Conservation (phyloP, 306 rosid genomes). For the Clitoria ternatea region DNA sequence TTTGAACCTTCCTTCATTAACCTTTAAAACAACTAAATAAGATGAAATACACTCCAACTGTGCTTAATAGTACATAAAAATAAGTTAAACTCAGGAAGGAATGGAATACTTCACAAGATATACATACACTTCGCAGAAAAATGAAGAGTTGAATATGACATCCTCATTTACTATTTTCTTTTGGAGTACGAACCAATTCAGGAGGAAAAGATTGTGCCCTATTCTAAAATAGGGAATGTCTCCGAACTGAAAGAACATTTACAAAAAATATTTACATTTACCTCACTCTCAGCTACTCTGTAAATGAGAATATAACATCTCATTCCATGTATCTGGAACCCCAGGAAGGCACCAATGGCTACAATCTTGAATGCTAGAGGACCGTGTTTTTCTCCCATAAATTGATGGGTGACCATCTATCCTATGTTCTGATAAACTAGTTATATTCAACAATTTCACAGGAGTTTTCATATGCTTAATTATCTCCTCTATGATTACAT, state of each 20-base stretch:
- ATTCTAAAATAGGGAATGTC: too few species aligned
- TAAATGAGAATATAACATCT: slow-evolving; percentile 60
- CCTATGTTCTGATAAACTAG: slow-evolving; percentile 66
- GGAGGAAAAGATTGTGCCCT: too few species aligned
- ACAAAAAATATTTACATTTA: too few species aligned
- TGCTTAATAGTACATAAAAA: background rate
- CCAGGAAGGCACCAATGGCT: slow-evolving; percentile 99
- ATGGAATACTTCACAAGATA: slow-evolving; percentile 17
- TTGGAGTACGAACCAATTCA: too few species aligned
- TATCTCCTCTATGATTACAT: slow-evolving; percentile 51
- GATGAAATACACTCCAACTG: background rate
- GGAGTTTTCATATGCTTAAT: slow-evolving; percentile 67
- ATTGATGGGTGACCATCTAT: slow-evolving; percentile 84
- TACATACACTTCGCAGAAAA: slow-evolving; percentile 19
- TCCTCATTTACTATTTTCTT: too few species aligned
- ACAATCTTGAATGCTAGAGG: slow-evolving; percentile 66
- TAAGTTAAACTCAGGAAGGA: background rate
- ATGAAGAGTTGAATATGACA: too few species aligned
- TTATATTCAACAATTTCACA: slow-evolving; percentile 69
- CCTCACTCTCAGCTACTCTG: slow-evolving; percentile 28
- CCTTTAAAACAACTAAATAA: background rate
- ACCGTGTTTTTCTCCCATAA: slow-evolving; percentile 49
- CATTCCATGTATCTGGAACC: slow-evolving; percentile 90
- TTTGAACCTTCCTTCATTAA: background rate
- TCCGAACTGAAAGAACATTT: too few species aligned